These are phyloP conservation scores for Phylloporus sp. DNA, from an alignment of 768 basidiomycete species.

Conservation along the genomic window DNA sequence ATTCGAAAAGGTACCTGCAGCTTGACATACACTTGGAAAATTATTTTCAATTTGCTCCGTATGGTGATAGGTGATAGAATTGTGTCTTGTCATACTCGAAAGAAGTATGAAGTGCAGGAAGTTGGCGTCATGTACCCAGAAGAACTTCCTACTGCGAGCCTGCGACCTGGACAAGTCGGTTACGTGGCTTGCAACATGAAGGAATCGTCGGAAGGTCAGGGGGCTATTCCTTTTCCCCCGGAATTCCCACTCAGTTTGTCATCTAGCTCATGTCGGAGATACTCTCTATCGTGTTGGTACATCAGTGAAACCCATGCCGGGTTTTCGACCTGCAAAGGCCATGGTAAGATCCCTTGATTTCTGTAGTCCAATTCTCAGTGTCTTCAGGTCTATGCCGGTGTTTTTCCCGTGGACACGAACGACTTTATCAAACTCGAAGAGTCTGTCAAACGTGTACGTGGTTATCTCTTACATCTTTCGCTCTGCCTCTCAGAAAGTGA, in stretches of 20 bases:
- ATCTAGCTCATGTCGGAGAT: conserved; percentile 85
- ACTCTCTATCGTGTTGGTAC: conserved; percentile 77
- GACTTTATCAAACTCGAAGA: conserved; percentile 96
- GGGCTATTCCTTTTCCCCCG: background rate
- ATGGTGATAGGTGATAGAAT: conserved; percentile 75
- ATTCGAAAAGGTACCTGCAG: conserved; percentile 65
- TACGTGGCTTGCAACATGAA: conserved; percentile 98
- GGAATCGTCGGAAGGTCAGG: conserved; percentile 82
- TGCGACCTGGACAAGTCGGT: conserved; percentile 80
- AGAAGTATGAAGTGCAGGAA: conserved; percentile 85
- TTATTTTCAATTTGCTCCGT: background rate
- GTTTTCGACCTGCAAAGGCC: conserved; percentile 87
- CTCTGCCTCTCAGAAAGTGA: conserved; percentile 9
- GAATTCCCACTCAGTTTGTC: conserved; percentile 1
- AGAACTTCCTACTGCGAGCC: conserved; percentile 63
- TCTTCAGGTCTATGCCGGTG: conserved; percentile 82
- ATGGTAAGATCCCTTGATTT: conserved; percentile 55
- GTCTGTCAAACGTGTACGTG: conserved; percentile 78
- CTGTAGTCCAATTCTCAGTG: background rate
- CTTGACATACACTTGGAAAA: background rate
- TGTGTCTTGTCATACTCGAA: conserved; percentile 74
- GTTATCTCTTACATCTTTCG: background rate
- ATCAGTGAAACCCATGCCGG: conserved; percentile 76
- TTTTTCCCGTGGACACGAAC: conserved; percentile 87
- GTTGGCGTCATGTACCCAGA: conserved; percentile 89